A percentile compares a stretch with the other conserved stretches of the same genome.
phyloP scores from a whole-genome alignment of 768 basidiomycete genomes.

The Leccinum arenicola region DNA sequence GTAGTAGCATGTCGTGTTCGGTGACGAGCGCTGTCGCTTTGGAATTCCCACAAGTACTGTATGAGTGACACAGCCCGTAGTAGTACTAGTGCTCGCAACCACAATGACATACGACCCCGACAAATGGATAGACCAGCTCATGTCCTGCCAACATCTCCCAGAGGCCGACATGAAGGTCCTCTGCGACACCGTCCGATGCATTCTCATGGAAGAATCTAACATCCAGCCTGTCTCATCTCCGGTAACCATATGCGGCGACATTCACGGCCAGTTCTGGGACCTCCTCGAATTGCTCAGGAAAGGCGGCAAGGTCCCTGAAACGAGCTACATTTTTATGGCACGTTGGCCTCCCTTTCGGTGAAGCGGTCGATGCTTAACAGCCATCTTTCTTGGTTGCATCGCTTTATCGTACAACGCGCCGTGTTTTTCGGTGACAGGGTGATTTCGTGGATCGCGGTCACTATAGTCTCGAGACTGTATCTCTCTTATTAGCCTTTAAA shows the following conservation, averaged over 20 bases:
- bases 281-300: constrained; percentile 84
- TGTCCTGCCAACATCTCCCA: constrained; percentile 81
- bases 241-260: constrained; percentile 94
- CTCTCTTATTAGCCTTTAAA: constrained; percentile 83
- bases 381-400: constrained; percentile 1
- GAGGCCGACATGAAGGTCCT: constrained; percentile 92
- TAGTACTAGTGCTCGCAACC: background rate
- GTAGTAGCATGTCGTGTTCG: constrained; percentile 6
- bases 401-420: background rate
- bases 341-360: constrained; percentile 46
- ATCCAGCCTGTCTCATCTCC: constrained; percentile 95
- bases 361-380: constrained; percentile 27
- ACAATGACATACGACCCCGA: constrained; percentile 50
- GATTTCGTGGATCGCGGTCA: constrained; percentile 98
- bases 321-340: constrained; percentile 96
- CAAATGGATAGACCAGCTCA: constrained; percentile 88
- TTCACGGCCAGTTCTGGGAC: constrained; percentile 99
- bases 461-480: constrained; percentile 94
- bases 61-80: background rate
- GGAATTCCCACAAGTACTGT: constrained; percentile 15
- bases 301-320: constrained; percentile 82
- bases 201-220: constrained; percentile 95
- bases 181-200: constrained; percentile 84
- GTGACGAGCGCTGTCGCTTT: background rate
- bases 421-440: constrained; percentile 49